phyloP scores from a whole-genome alignment of 2,329 filamentous ascomycete species.

The Corynespora cassiicola region DNA sequence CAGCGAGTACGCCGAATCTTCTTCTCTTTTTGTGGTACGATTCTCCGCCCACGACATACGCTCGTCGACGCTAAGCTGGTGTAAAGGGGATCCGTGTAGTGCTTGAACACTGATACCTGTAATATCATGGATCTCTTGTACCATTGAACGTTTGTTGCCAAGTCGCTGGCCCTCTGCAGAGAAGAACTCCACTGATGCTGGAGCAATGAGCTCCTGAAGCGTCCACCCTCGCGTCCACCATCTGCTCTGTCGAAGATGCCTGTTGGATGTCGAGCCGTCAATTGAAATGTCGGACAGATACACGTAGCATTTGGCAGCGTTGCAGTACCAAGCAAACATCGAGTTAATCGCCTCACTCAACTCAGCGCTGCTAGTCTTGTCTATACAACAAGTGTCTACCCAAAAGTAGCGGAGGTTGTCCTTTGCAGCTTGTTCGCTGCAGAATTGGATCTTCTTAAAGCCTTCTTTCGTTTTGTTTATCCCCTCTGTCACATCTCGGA shows the following conservation, averaged over 20 bases:
- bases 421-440: slow-evolving; percentile 8
- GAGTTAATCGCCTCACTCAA: too few relatives aligned
- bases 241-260: slow-evolving; percentile 11
- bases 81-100: slow-evolving; percentile 2
- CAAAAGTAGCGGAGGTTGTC: too few relatives aligned
- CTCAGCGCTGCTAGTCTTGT: slow-evolving; percentile 5
- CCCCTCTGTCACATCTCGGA: not conserved
- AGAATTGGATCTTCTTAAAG: slow-evolving; percentile 10
- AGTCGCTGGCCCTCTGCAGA: slow-evolving; percentile 9
- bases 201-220: slow-evolving; percentile 11
- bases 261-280: slow-evolving; percentile 1
- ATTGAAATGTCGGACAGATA: slow-evolving; percentile 8
- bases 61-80: slow-evolving; percentile 9
- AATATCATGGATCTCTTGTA: slow-evolving; percentile 4
- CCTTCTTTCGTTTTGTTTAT: not conserved
- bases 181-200: slow-evolving; percentile 13
- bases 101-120: slow-evolving; percentile 6
- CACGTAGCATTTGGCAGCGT: slow-evolving; percentile 8
- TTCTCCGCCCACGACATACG: slow-evolving; percentile 18
- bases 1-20: slow-evolving; percentile 16
- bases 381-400: slow-evolving; percentile 17
- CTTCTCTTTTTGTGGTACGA: slow-evolving; percentile 16
- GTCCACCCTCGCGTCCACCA: slow-evolving; percentile 4
- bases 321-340: slow-evolving; percentile 9
- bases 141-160: slow-evolving; percentile 5